Conservation (phyloP, 1,284 basidiomycete species). For the Hymenochaete sp. region DNA sequence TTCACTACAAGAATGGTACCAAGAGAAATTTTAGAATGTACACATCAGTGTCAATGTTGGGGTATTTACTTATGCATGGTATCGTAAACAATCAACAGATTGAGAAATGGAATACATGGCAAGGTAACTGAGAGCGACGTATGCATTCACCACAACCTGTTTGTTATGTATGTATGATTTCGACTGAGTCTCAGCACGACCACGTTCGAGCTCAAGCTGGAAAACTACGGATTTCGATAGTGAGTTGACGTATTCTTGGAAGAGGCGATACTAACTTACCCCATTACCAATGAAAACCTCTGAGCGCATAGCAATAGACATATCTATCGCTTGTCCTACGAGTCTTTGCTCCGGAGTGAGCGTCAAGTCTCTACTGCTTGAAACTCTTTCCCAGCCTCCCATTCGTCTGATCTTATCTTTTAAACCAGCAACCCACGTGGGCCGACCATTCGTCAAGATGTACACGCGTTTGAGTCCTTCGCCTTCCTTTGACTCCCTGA, state of each 20-base stretch:
- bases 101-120: too few relatives aligned
- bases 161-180: too few relatives aligned
- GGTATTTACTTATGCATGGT: too few relatives aligned
- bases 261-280: slow-evolving; percentile 23
- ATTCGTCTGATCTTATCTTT: slow-evolving; percentile 18
- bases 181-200: slow-evolving; percentile 26
- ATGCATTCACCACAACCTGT: too few relatives aligned
- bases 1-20: too few relatives aligned
- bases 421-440: slow-evolving; percentile 26
- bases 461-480: slow-evolving; percentile 26
- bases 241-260: background rate
- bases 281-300: slow-evolving; percentile 38
- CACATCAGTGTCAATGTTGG: too few relatives aligned
- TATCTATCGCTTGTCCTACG: slow-evolving; percentile 32
- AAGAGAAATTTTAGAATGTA: too few relatives aligned
- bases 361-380: slow-evolving; percentile 19
- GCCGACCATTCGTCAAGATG: slow-evolving; percentile 32
- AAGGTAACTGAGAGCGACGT: too few relatives aligned
- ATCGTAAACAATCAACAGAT: too few relatives aligned
- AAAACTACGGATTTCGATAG: slow-evolving; percentile 21
- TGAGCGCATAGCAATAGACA: slow-evolving; percentile 32
- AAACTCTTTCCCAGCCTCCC: slow-evolving; percentile 19
- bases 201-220: slow-evolving; percentile 24
- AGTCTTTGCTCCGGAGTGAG: slow-evolving; percentile 25
- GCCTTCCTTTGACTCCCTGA: slow-evolving; percentile 20